Base-by-base conservation (phyloP, 2,329 filamentous ascomycete genomes). In the Ascochyta clinopodiicola region DNA sequence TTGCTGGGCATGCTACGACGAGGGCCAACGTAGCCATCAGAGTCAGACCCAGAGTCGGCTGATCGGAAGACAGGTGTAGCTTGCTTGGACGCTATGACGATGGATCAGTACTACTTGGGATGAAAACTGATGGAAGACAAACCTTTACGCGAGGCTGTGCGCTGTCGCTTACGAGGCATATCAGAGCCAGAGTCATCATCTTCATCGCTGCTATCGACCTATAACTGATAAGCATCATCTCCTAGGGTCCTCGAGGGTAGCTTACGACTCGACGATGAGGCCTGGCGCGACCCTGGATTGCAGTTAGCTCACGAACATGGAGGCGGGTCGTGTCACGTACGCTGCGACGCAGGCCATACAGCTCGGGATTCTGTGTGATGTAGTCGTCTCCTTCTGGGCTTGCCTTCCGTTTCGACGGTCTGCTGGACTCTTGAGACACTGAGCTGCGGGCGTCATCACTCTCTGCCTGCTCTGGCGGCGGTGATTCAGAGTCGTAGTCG, bases 331-430 rank as follows among this genome's bases (percentile, higher is more conserved):
- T 61, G 51, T 37, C 55, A 78, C 89, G 60, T 88, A 95, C 93
- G 80, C 95, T 99, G 79, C 95, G 86, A 67, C 95, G 87, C 64
- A 99, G 82, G 43, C 95, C 95, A 80, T 98, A 99, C 8, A 99
- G 82, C 78, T 96, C 92, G 39, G 95, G 95, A 70, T 99, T 96
- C 71, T 91, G 90, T 68, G 88, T 85, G 67, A 98, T 96, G 71
- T 88, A 93, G 56, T 95, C 89, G 67, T 95, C 90, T 67, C 95
- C 90, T 46, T 88, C 87, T 34, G 85, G 77, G 73, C 71, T 82
- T 75, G 75, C 73, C 67, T 82, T 87, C 63, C 92, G 89, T 82
- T 96, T 96, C 44, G 54, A 60, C 19, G 58, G 84, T 71, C 86
- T 84, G 60, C 83, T 84, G 38, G 88, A 90, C 67, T 88, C 88